Percentiles rank a stretch among this genome's conserved stretches.
These are phyloP conservation scores for Cyberlindnera xylosilytica DNA, from an alignment of 805 yeast species.

Conservation along the genomic window DNA sequence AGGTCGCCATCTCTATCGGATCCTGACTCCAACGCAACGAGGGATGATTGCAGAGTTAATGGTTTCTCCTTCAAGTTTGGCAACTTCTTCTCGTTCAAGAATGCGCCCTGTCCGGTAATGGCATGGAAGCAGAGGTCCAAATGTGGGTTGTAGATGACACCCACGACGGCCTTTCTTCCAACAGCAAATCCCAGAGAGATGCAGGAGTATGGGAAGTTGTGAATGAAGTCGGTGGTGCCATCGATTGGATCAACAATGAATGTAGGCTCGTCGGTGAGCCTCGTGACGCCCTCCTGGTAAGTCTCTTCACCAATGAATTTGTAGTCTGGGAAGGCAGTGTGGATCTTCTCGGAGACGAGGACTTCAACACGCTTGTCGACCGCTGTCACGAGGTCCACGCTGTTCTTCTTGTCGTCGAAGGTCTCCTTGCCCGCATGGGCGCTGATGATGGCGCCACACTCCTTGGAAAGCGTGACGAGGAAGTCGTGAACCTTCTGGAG, in stretches of 20 bases:
- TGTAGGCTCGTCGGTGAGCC: conserved; percentile 50
- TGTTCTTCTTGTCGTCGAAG: conserved; percentile 55
- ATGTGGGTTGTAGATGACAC: conserved; percentile 65
- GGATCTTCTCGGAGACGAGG: conserved; percentile 36
- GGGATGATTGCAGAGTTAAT: conserved; percentile 46
- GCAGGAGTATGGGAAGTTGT: conserved; percentile 59
- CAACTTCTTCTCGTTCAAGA: conserved; percentile 41
- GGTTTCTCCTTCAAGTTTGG: conserved; percentile 27
- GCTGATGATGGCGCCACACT: conserved; percentile 49
- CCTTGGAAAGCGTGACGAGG: conserved; percentile 38
- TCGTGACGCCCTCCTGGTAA: conserved; percentile 45
- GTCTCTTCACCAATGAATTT: conserved; percentile 63
- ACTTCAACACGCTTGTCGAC: conserved; percentile 55
- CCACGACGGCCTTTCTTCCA: conserved; percentile 48
- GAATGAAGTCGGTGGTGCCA: conserved; percentile 65
- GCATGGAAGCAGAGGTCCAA: conserved; percentile 51
- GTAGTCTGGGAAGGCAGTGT: conserved; percentile 42
- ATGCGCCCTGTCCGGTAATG: conserved; percentile 54
- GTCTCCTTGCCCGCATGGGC: conserved; percentile 45
- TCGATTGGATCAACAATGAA: conserved; percentile 66
- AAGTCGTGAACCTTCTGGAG: conserved; percentile 33
- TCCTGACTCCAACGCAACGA: conserved; percentile 61
- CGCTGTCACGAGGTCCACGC: conserved; percentile 61
- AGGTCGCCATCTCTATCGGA: conserved; percentile 51
- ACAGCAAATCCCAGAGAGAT: conserved; percentile 57